These are phyloP conservation scores for Neurospora sp. DNA, from an alignment of 2,329 filamentous ascomycete species.

Conservation along the genomic window DNA sequence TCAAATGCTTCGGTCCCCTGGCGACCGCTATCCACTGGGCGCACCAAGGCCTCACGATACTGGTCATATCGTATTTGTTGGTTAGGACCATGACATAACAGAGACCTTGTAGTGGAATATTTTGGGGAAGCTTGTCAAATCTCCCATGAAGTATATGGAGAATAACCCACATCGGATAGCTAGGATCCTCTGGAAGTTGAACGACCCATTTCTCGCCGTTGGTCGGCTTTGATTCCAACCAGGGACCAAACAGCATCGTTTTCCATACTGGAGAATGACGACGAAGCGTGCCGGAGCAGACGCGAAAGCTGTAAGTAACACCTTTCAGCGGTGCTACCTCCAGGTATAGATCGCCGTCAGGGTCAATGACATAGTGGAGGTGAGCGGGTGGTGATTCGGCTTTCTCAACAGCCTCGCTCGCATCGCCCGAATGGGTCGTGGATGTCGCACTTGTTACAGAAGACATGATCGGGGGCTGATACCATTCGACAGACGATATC, in stretches of 20 bases:
- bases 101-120: too few species aligned
- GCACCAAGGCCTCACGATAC: neutral
- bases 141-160: neutral
- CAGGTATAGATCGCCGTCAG: neutral
- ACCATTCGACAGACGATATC: too few species aligned
- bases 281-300: neutral
- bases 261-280: neutral
- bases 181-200: neutral
- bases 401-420: too few species aligned
- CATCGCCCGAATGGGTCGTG: too few species aligned
- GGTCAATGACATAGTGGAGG: neutral
- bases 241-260: neutral
- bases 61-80: neutral
- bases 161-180: neutral
- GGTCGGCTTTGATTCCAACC: neutral
- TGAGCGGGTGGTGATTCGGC: too few species aligned
- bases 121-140: neutral
- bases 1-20: neutral
- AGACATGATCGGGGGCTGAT: too few species aligned
- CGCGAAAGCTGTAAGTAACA: neutral
- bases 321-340: neutral
- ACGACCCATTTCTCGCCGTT: neutral
- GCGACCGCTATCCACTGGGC: neutral
- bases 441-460: too few species aligned
- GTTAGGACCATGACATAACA: neutral